phyloP scores from a whole-genome alignment of 2,329 filamentous ascomycete species.

The Pseudogymnoascus sp. region DNA sequence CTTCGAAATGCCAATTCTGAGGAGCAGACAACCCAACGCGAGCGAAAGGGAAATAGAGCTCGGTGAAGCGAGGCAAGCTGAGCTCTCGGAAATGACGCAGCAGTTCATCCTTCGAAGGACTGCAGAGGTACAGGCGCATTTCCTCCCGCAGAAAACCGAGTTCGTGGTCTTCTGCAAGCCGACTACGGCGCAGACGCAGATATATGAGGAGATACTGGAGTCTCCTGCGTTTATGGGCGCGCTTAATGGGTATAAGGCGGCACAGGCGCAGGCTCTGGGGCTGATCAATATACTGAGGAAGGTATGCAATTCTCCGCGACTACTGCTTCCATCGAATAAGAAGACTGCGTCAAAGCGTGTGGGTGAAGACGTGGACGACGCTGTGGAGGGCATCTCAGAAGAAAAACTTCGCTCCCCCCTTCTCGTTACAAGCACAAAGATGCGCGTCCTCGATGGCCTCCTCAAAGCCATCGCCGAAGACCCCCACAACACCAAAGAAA shows the following conservation, averaged over 20 bases:
- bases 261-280: conserved; percentile 46
- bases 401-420: conserved; percentile 44
- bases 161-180: conserved; percentile 92
- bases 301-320: conserved; percentile 61
- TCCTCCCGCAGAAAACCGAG: conserved; percentile 88
- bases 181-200: conserved; percentile 78
- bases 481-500: conserved; percentile 45
- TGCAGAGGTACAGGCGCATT: conserved; percentile 82
- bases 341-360: conserved; percentile 26
- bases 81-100: conserved; percentile 86
- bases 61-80: conserved; percentile 64
- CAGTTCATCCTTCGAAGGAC: conserved; percentile 80
- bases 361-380: conserved; percentile 29
- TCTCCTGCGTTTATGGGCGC: conserved; percentile 53
- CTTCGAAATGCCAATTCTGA: conserved; percentile 87
- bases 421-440: conserved; percentile 53
- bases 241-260: conserved; percentile 50
- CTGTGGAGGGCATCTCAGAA: conserved; percentile 46
- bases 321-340: conserved; percentile 44
- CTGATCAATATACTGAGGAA: conserved; percentile 68
- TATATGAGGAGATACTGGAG: conserved; percentile 64
- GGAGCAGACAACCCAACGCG: conserved; percentile 42
- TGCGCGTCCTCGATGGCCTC: conserved; percentile 58
- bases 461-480: conserved; percentile 36
- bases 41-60: conserved; percentile 65